phyloP scores from a whole-genome alignment of 345 rosid species.

The Eucalyptus erythrocorys region DNA sequence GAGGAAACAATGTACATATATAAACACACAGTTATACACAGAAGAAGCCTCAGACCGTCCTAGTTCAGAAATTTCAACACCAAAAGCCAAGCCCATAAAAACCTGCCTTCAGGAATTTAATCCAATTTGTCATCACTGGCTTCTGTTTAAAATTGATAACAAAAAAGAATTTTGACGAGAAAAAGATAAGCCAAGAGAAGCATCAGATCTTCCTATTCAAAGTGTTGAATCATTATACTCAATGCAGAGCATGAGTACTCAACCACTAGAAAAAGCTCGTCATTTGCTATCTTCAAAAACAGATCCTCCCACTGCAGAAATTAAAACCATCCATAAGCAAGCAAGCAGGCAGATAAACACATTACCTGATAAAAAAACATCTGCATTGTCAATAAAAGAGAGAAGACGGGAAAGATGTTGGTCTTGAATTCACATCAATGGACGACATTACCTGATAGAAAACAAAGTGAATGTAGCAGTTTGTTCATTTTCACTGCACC shows the following conservation, averaged over 20 bases:
- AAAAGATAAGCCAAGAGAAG: neutral
- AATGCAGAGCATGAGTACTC: neutral
- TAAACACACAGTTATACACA: neutral
- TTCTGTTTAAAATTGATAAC: neutral
- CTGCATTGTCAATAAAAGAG: neutral
- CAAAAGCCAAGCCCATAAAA: neutral
- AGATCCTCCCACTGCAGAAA: neutral
- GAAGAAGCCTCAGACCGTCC: neutral
- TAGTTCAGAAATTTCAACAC: neutral
- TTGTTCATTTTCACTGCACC: neutral
- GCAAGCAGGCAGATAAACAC: neutral
- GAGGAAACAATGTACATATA: neutral
- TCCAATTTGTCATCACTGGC: neutral
- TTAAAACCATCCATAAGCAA: neutral
- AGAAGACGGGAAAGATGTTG: neutral
- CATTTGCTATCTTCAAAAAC: neutral
- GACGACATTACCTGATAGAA: neutral
- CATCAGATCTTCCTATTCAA: neutral
- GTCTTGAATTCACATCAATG: neutral
- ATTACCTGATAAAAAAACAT: neutral
- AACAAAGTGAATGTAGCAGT: neutral
- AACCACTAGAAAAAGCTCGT: neutral
- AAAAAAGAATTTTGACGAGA: neutral
- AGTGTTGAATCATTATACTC: neutral
- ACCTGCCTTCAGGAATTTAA: neutral